phyloP scores from a whole-genome alignment of 495 filamentous ascomycete species.

The Halenospora varia region DNA sequence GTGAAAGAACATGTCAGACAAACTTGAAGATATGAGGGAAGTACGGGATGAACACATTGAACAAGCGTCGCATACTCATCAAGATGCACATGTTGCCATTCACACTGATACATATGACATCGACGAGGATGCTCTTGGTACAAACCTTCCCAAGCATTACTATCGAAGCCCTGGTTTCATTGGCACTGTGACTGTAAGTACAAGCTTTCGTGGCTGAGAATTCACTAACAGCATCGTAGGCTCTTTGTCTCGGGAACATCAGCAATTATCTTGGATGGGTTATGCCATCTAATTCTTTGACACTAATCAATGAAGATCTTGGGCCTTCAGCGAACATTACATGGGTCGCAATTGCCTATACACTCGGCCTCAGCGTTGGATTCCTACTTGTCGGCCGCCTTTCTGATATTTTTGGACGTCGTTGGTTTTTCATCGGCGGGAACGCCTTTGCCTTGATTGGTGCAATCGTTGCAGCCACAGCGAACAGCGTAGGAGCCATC shows the following conservation, averaged over 20 bases:
- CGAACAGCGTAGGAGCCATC: constrained; percentile 30
- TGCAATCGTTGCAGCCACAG: constrained; percentile 30
- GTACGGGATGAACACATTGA: constrained; percentile 4
- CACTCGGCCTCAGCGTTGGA: constrained; percentile 24
- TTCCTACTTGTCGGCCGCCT: constrained; percentile 25
- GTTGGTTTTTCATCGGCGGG: constrained; percentile 24
- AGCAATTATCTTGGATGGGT: constrained; percentile 6
- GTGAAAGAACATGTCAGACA: neutral
- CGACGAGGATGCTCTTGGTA: constrained; percentile 8
- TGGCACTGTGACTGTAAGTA: constrained; percentile 7
- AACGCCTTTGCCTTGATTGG: constrained; percentile 23
- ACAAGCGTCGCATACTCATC: neutral
- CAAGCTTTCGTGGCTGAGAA: no score
- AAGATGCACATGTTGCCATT: constrained; percentile 4
- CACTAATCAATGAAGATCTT: constrained; percentile 25
- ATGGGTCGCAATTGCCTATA: constrained; percentile 34
- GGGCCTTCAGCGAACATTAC: constrained; percentile 35
- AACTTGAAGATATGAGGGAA: neutral
- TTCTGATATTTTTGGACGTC: constrained; percentile 31
- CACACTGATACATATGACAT: constrained; percentile 9
- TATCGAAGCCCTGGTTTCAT: constrained; percentile 6
- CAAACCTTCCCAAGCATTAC: constrained; percentile 9
- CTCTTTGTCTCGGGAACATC: constrained; percentile 8
- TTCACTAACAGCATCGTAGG: no score
- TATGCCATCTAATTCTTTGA: constrained; percentile 1